These are phyloP conservation scores for Fagopyrum tataricum DNA, from an alignment of 148 eudicot species.

Conservation along the genomic window DNA sequence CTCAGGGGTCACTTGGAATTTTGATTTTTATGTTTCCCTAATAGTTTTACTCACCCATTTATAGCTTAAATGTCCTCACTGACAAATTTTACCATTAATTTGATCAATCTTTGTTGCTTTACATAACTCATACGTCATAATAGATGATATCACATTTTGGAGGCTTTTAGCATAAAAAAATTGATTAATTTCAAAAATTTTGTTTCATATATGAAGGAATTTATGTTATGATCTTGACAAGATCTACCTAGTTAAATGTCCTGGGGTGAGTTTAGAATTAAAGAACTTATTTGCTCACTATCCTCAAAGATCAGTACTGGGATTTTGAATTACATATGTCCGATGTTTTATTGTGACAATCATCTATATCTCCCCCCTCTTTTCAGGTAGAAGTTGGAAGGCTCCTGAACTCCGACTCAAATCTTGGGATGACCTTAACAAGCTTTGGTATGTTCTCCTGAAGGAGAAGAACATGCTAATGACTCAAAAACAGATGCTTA, in stretches of 20 bases:
- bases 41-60: neutral
- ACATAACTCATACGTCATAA: neutral
- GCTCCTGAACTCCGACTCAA: constrained; percentile 85
- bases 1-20: neutral
- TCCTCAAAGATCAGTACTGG: neutral
- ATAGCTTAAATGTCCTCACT: neutral
- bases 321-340: neutral
- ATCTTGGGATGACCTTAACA: constrained; percentile 90
- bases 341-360: neutral
- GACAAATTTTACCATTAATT: neutral
- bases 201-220: neutral
- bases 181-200: neutral
- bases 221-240: neutral
- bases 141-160: neutral
- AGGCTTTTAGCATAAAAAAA: neutral
- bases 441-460: constrained; percentile 84
- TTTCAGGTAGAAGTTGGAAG: constrained; percentile 82
- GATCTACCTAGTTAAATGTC: neutral
- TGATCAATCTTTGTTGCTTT: neutral
- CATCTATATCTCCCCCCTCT: neutral
- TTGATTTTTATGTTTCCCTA: neutral
- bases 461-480: constrained; percentile 93
- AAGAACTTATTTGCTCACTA: neutral
- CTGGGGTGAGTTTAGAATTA: neutral
- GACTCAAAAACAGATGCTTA: constrained; percentile 91